Base-by-base conservation (phyloP, 2,329 filamentous ascomycete species). In the Xenoacremonium recifei region DNA sequence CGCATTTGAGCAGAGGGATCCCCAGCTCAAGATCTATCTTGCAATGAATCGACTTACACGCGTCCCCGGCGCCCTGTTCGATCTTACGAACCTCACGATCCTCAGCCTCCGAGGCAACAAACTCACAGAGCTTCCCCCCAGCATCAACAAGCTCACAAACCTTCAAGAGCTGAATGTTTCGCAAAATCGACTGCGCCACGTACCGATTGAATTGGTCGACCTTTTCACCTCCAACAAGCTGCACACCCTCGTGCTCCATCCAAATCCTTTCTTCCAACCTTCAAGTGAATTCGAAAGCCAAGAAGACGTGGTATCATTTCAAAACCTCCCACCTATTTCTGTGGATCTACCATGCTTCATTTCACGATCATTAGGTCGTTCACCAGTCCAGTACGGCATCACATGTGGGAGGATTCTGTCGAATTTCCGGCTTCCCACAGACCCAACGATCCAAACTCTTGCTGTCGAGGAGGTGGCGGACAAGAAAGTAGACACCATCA, bases 91-190 rank as follows among this genome's bases (percentile, higher is more conserved):
- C 51, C 67, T 89, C 21, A 82, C 78, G 0, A 76, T 82, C 13
- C 72, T 89, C 11, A 87, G 77, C 51, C 69, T 89, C 13, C 79
- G 85, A 25, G 77, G 73, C 45, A 88, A 88, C 53, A 61, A 71
- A 18, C 70, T 89, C 12, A 66, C 65, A 0, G 76, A 84, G 54
- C 64, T 89, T 3, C 80, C 85, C 1, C 68, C 79, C 0, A 69
- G 72, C 4, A 79, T 89, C 36, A 69, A 68, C 17, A 75, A 76
- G 21, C 69, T 89, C 6, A 59, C 58, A 4, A 81, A 80, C 44
- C 70, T 89, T 4, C 66, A 69, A 37, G 73, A 80, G 37, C 73
- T 89, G 29, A 88, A 87, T 51, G 53, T 89, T 7, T 78, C 82
- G 1, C 76, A 84, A 39, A 89, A 88, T 47, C 63, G 66, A 5